Evolutionary conservation across 805 yeast species (phyloP), one percentile per base, ranked within the genome.

Genomic region (Huiozyma naganishii): DNA sequence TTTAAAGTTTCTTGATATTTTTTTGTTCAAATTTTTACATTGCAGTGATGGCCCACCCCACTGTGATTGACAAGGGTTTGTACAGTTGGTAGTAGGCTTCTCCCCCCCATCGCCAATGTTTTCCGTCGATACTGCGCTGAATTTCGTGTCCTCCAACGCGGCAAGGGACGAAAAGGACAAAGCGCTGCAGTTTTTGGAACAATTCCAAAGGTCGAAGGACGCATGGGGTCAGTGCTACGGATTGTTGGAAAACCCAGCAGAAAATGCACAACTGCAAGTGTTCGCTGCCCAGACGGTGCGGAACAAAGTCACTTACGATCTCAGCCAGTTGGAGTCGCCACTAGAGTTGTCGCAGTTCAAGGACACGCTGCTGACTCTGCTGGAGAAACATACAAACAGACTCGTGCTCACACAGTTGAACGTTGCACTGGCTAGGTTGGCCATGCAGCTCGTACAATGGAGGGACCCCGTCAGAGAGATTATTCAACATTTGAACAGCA

Each of bases 221-320:
- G 92, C 97, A 0, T 92, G 98, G 98, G 69, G 72, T 29, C 56
- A 77, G 1, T 71, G 80, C 32, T 82, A 80, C 55, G 68, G 71
- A 39, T 70, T 83, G 1, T 69, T 88, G 10, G 41, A 54, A 7
- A 52, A 61, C 13, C 11, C 9, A 9, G 53, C 62, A 6, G 51
- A 50, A 29, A 64, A 76, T 4, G 50, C 77, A 37, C 85, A 82
- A 56, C 65, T 83, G 41, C 79, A 79, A 54, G 69, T 92, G 54
- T 92, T 94, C 67, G 82, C 90, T 11, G 83, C 97, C 0, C 98
- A 94, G 61, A 92, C 98, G 0, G 66, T 92, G 48, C 71, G 96
- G 48, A 80, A 89, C 37, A 89, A 75, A 54, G 74, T 87, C 41
- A 83, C 84, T 9, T 89, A 85, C 61, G 97, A 92, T 63, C 68